Evolutionary conservation across 345 rosid species (phyloP), one percentile per base, ranked within the genome.

Genomic region (Lepidium didymum): DNA sequence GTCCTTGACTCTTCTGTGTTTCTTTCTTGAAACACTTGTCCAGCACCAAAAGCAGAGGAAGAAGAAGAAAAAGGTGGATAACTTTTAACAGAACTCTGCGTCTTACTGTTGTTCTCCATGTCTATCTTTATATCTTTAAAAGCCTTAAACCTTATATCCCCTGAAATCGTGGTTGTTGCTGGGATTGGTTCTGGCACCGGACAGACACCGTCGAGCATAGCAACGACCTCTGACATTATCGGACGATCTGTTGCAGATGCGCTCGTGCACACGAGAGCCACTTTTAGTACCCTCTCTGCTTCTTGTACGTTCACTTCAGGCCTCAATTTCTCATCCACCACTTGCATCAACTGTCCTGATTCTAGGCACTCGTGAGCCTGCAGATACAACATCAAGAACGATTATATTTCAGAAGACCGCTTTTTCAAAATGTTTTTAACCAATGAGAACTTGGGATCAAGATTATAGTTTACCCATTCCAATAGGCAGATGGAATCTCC

Each of bases 201-300:
- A 67, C 41, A 63, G 9, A 51, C 44, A 55, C 86, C 86, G 67
- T 84, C 86, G 0, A 86, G 75, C 84, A 81, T 82, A n/a, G 64
- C 77, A 49, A 79, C 85, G 1, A 79, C 87, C 73, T 80, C 84
- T n/a, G 87, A 84, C 88, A 84, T 86, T 21, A 67, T 47, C 35
- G 91, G 91, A 42, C 91, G 77, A 25, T 66, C 65, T 4, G 81
- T 56, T 5, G 84, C 78, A 3, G 88, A 79, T 1, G 80, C 85
- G 34, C 75, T 81, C 0, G 84, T 61, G 65, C 91, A 86, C 49
- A 81, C 45, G 2, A 86, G 76, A 38, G 86, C 85, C 41, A 82
- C 78, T 72, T 79, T 80, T 25, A 86, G 70, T 67, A 83, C 65
- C 1, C 37, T 29, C 49, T 73, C 80, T 10, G 74, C 86, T 67